A percentile compares a stretch with the other conserved stretches of the same genome.
These are phyloP conservation scores for Fusarium sp. DNA, from an alignment of 2,329 filamentous ascomycete species.

Conservation along the genomic window DNA sequence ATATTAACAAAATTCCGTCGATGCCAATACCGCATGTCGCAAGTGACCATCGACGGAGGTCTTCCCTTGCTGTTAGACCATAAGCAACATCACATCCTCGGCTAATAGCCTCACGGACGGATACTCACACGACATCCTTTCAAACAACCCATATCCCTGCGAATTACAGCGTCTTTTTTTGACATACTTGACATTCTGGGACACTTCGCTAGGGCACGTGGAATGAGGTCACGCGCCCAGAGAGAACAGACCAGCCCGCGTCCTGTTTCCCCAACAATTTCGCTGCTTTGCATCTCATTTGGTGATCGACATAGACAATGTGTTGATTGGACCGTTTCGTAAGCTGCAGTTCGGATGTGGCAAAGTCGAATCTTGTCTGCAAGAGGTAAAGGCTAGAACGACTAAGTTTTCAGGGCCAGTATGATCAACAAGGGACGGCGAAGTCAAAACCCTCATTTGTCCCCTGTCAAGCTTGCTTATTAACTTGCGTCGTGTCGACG, in stretches of 20 bases:
- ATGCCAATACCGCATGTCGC: slow-evolving; percentile 13
- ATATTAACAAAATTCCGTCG: background rate
- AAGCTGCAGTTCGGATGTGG: slow-evolving; percentile 16
- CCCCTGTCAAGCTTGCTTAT: background rate
- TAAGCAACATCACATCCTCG: slow-evolving; percentile 17
- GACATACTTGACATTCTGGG: background rate
- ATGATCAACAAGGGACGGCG: slow-evolving; percentile 19
- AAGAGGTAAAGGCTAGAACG: background rate
- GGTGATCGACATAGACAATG: slow-evolving; percentile 27
- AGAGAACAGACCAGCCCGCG: slow-evolving; percentile 28
- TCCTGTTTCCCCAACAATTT: slow-evolving; percentile 39
- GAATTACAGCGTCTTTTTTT: background rate
- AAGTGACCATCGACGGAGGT: slow-evolving; percentile 22
- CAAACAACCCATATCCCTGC: slow-evolving; percentile 2
- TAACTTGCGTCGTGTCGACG: background rate
- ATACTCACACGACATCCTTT: slow-evolving; percentile 2
- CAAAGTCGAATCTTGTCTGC: slow-evolving; percentile 14
- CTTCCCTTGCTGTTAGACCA: background rate
- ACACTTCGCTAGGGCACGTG: slow-evolving; percentile 19
- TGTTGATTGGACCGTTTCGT: slow-evolving; percentile 29
- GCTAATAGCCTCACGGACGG: slow-evolving; percentile 15
- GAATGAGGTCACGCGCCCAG: slow-evolving; percentile 35
- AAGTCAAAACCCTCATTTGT: background rate
- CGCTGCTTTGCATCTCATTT: slow-evolving; percentile 27
- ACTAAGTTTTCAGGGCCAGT: background rate